Conservation (phyloP, 768 basidiomycete species). For the Suillus placidus region DNA sequence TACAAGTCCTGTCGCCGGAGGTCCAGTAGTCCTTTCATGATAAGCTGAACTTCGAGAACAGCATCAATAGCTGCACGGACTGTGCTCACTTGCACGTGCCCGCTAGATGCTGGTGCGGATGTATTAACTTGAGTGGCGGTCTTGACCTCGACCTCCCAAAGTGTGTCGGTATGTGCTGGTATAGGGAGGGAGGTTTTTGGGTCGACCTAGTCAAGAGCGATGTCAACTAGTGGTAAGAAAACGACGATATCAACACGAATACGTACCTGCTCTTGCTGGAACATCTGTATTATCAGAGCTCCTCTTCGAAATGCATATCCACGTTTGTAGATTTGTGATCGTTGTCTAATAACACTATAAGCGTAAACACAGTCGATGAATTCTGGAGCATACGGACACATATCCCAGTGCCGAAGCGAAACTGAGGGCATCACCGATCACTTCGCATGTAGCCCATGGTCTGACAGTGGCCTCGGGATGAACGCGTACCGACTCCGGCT, state of each 20-base stretch:
- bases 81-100: constrained; percentile 62
- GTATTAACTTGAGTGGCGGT: constrained; percentile 79
- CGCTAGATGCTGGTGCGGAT: constrained; percentile 38
- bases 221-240: too few relatives aligned
- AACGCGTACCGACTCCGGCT: constrained; percentile 81
- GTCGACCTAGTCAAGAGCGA: constrained; percentile 55
- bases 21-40: constrained; percentile 86
- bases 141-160: constrained; percentile 90
- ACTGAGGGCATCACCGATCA: constrained; percentile 76
- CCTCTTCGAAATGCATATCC: constrained; percentile 80
- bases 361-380: not conserved
- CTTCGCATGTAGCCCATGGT: constrained; percentile 80
- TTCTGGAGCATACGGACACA: constrained; percentile 44
- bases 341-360: constrained; percentile 42
- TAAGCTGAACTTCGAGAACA: constrained; percentile 75
- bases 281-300: constrained; percentile 74
- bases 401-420: constrained; percentile 84
- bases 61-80: constrained; percentile 71
- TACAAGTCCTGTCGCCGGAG: constrained; percentile 73
- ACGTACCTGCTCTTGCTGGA: constrained; percentile 78
- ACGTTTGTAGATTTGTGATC: constrained; percentile 79
- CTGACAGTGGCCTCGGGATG: constrained; percentile 88
- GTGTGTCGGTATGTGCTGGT: constrained; percentile 75
- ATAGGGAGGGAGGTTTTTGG: constrained; percentile 74
- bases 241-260: constrained; percentile 15